Conservation (phyloP, 208 protist species). For the Leishmania braziliensis region DNA sequence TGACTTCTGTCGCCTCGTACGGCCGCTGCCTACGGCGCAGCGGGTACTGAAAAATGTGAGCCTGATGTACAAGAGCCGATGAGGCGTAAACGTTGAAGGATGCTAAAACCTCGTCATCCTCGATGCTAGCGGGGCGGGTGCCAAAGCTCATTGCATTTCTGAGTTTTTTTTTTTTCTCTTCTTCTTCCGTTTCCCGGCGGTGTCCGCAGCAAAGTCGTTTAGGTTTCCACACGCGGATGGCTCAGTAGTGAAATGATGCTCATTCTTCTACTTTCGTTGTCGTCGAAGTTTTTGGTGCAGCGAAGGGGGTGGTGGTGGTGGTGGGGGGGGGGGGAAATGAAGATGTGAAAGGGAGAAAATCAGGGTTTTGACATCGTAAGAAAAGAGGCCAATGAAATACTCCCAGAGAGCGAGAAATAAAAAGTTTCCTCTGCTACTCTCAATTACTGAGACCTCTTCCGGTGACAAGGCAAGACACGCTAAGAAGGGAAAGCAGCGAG, state of each 20-base stretch:
- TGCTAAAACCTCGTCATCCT: slow-evolving; percentile 78
- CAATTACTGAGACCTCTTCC: background rate
- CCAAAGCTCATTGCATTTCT: slow-evolving; percentile 29
- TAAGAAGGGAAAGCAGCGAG: too few relatives aligned
- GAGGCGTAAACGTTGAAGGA: slow-evolving; percentile 81
- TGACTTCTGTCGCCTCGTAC: slow-evolving; percentile 73
- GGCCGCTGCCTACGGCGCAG: slow-evolving; percentile 61
- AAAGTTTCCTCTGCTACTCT: background rate
- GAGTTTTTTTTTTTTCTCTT: background rate
- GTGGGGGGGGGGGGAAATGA: background rate
- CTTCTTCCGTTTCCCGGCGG: too few relatives aligned
- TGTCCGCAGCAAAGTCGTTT: background rate
- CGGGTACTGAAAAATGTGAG: slow-evolving; percentile 91
- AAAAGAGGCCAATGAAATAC: background rate
- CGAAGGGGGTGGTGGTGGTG: background rate
- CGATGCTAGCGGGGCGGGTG: slow-evolving; percentile 18
- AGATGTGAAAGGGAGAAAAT: background rate
- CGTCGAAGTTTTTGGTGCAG: background rate
- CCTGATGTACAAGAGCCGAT: slow-evolving; percentile 49
- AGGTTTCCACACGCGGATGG: background rate
- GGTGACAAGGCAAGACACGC: background rate
- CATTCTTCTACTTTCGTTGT: background rate
- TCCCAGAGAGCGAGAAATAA: background rate
- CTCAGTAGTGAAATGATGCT: background rate
- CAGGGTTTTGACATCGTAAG: background rate